phyloP scores from a whole-genome alignment of 345 rosid genomes.

The Lenwebbia sp. region DNA sequence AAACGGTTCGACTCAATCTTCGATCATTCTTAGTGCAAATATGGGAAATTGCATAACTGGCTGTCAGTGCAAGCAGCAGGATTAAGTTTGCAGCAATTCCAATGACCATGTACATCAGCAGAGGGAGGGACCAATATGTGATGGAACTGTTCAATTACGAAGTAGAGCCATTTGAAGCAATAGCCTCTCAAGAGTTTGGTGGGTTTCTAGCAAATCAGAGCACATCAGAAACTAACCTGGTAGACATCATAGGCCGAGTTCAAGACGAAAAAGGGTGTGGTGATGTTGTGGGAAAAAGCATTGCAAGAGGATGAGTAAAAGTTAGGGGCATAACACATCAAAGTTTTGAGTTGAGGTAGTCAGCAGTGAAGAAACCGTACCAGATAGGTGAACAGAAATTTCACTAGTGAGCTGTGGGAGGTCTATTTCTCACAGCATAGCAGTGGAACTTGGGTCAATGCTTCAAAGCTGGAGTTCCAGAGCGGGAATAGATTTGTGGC shows the following conservation, averaged over 20 bases:
- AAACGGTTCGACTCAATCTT: background rate
- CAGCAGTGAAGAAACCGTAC: slow-evolving; percentile 19
- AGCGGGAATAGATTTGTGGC: slow-evolving; percentile 42
- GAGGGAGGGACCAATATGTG: slow-evolving; percentile 80
- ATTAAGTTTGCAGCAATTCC: slow-evolving; percentile 67
- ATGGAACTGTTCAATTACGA: slow-evolving; percentile 41
- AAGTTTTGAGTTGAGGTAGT: background rate
- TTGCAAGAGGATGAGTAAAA: slow-evolving; percentile 23
- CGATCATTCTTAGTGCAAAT: background rate
- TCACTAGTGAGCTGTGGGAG: slow-evolving; percentile 45
- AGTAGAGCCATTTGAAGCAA: background rate
- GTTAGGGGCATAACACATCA: background rate
- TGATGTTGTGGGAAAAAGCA: slow-evolving; percentile 88
- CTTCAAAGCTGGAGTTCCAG: slow-evolving; percentile 49
- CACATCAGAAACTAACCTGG: slow-evolving; percentile 34
- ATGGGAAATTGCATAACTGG: slow-evolving; percentile 53
- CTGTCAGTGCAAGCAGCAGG: slow-evolving; percentile 36
- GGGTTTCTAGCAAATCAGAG: background rate
- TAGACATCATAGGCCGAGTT: slow-evolving; percentile 89
- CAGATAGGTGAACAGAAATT: slow-evolving; percentile 77
- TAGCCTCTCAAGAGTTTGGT: background rate
- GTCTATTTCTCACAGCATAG: slow-evolving; percentile 62
- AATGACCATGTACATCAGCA: slow-evolving; percentile 51
- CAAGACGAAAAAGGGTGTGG: slow-evolving; percentile 66
- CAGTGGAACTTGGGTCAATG: slow-evolving; percentile 53